Percentiles rank a stretch among this genome's conserved stretches.
These are phyloP conservation scores for Aspergillus affinis DNA, from an alignment of 495 filamentous ascomycete genomes.

Conservation along the genomic window DNA sequence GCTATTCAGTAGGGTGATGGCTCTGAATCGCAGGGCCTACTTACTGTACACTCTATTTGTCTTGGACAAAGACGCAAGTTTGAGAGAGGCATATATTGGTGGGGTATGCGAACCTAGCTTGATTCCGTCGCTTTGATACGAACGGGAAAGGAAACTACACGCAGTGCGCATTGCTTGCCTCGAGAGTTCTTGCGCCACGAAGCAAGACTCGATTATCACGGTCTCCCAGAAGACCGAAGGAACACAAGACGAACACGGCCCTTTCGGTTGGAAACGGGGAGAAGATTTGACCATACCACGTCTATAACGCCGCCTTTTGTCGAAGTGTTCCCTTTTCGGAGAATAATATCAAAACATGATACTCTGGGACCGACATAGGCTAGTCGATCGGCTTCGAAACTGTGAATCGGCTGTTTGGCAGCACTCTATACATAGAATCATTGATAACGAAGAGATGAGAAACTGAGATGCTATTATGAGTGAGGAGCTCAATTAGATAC, in stretches of 20 bases:
- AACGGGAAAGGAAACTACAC: background rate
- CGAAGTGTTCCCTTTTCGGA: background rate
- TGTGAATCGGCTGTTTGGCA: background rate
- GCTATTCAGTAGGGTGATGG: conserved; percentile 40
- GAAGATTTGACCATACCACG: background rate
- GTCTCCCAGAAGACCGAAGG: background rate
- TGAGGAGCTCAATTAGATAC: conserved; percentile 20
- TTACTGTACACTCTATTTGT: conserved; percentile 5
- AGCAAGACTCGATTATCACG: background rate
- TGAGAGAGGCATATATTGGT: background rate
- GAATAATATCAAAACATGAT: background rate
- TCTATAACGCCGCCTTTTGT: background rate
- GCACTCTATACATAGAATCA: background rate
- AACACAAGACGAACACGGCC: background rate
- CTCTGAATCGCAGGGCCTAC: background rate
- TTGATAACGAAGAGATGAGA: background rate
- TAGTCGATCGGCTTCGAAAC: background rate
- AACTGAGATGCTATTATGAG: conserved; percentile 15
- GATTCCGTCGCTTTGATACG: background rate
- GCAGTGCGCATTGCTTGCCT: background rate
- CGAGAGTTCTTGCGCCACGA: background rate
- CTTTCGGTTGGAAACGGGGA: background rate
- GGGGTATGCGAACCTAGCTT: background rate
- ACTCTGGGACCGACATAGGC: background rate
- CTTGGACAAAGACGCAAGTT: background rate